Base-by-base conservation (phyloP, 2,329 filamentous ascomycete genomes). In the Neocucurbitaria cava region DNA sequence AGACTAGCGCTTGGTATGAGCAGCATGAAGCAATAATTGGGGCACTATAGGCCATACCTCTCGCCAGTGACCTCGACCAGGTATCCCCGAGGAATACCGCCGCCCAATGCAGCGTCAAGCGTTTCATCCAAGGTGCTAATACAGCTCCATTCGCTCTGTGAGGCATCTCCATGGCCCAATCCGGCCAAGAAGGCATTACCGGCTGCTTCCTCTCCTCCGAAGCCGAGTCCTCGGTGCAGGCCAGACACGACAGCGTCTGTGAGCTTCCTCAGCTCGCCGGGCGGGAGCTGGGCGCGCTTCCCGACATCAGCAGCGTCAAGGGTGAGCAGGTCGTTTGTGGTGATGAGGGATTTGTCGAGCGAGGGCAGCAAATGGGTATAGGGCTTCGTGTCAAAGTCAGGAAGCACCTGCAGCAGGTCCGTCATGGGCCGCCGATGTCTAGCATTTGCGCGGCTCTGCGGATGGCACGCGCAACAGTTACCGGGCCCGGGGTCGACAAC, bases 51-150 rank as follows among this genome's bases (percentile, higher is more conserved):
- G 45, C n/a, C 52, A 13, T 59, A 70, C 87, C 92, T 96, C 80
- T 98, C 95, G 54, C 95, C 95, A 1, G 92, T 90, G 56, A 99
- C 83, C 75, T 99, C 95, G 7, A 91, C 92, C 69, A 99, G 81
- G 76, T 89, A 89, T 42, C 92, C 90, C 2, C 87, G 83, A 1
- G 89, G 90, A 50, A 98, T 84, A 18, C 95, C 95, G 43, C 93
- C 94, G 55, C 85, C 86, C 35, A 98, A 82, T 2, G 84, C 79
- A 35, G 70, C 72, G 74, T 99, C 94, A 28, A 99, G 81, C 33
- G 77, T 76, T 45, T 84, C 80, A 74, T 96, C 91, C 39, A 97
- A 83, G 0, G 91, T 96, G 78, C 89, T 96, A 76, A 98, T 91
- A 42, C 79, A 81, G 39, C 76, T 79, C 81, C 82, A 86, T 73